phyloP scores from a whole-genome alignment of 257 asterid species.

The Verbascum thapsus region DNA sequence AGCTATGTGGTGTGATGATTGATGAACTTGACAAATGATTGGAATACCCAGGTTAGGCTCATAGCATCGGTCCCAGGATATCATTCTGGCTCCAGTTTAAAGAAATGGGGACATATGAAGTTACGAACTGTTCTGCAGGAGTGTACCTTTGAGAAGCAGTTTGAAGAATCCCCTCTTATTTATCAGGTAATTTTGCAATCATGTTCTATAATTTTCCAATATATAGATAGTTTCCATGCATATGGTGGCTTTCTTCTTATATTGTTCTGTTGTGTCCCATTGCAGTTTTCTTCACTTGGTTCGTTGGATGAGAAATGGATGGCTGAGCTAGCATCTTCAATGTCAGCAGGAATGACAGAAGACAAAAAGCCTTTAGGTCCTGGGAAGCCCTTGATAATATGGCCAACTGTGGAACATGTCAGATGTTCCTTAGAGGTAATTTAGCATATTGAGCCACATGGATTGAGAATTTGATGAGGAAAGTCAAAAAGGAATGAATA shows the following conservation, averaged over 20 bases:
- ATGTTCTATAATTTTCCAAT: background rate
- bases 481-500: background rate
- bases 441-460: conserved; percentile 1
- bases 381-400: conserved; percentile 79
- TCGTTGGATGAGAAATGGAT: conserved; percentile 99
- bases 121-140: conserved; percentile 84
- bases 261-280: conserved; percentile 25
- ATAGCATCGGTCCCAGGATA: conserved; percentile 98
- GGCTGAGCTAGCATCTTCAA: conserved; percentile 77
- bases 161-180: conserved; percentile 83
- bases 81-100: conserved; percentile 77
- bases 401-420: conserved; percentile 95
- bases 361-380: conserved; percentile 76
- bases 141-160: conserved; percentile 72
- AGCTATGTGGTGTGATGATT: conserved; percentile 1
- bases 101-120: conserved; percentile 99
- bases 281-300: conserved; percentile 93
- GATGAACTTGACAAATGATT: background rate
- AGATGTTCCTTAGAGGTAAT: conserved; percentile 91
- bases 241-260: conserved; percentile 25
- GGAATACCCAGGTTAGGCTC: conserved; percentile 77
- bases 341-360: conserved; percentile 81
- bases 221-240: background rate
- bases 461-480: conserved; percentile 12
- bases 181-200: conserved; percentile 65